Evolutionary conservation across 108 stramenopile species (phyloP).

Genomic region (Nitzschia sp.): DNA sequence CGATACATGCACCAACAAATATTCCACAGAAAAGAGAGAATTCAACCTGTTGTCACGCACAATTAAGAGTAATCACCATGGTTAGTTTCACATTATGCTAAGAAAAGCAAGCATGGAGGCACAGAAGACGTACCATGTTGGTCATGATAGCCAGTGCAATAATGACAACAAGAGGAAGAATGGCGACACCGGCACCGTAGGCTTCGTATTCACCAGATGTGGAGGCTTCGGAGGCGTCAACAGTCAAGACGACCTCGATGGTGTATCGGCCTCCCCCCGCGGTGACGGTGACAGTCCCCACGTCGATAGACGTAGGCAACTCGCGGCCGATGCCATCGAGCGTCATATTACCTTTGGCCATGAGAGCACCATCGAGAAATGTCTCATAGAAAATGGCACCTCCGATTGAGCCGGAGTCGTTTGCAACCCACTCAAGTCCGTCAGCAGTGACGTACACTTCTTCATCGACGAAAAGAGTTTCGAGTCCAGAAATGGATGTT

Average conservation of each 20-base stretch:
- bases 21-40: conserved; percentile 44
- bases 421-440: conserved; percentile 25
- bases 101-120: neutral
- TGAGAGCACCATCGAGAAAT: conserved; percentile 21
- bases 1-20: conserved; percentile 67
- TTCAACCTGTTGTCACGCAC: conserved; percentile 20
- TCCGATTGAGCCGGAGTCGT: neutral
- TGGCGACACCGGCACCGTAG: conserved; percentile 46
- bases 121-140: conserved; percentile 40
- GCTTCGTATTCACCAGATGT: conserved; percentile 31
- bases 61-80: neutral
- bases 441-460: conserved; percentile 8
- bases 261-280: conserved; percentile 13
- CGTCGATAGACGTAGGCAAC: conserved; percentile 23
- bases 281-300: conserved; percentile 14
- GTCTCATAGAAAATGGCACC: conserved; percentile 16
- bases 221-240: conserved; percentile 7
- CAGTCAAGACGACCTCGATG: conserved; percentile 15
- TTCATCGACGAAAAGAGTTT: conserved; percentile 31
- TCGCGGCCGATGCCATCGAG: conserved; percentile 17
- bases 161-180: conserved; percentile 56
- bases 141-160: conserved; percentile 51
- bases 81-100: neutral
- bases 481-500: conserved; percentile 19
- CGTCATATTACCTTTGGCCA: conserved; percentile 8